Conservation (phyloP, 345 rosid genomes). For the Firmiana major region DNA sequence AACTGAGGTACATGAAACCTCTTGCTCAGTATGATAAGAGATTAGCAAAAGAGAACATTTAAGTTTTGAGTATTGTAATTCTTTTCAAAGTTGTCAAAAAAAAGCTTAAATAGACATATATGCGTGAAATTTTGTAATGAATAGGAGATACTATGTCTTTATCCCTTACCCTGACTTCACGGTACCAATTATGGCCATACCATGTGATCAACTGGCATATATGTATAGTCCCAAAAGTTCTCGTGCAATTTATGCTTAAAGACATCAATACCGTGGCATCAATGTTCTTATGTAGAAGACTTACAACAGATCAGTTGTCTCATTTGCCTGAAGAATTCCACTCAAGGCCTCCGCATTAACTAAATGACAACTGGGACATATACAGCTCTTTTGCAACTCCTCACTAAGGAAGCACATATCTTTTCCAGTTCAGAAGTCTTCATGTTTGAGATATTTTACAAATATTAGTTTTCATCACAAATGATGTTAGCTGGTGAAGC, state of each 20-base stretch:
- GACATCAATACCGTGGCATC: neutral
- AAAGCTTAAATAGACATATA: neutral
- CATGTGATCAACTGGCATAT: slow-evolving; percentile 2
- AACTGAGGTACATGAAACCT: neutral
- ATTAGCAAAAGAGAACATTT: neutral
- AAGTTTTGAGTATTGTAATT: neutral
- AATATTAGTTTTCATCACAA: neutral
- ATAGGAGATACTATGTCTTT: neutral
- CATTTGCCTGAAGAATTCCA: slow-evolving; percentile 39
- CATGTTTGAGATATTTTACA: slow-evolving; percentile 38
- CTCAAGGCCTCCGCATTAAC: slow-evolving; percentile 55
- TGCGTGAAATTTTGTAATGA: neutral
- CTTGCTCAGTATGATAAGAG: neutral
- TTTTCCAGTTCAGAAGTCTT: slow-evolving; percentile 60
- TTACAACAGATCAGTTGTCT: slow-evolving; percentile 32
- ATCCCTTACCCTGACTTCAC: slow-evolving; percentile 7
- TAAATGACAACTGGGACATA: slow-evolving; percentile 51
- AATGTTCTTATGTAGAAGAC: slow-evolving; percentile 11
- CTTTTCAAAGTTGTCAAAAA: neutral
- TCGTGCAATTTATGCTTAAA: neutral
- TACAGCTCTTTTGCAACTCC: slow-evolving; percentile 57
- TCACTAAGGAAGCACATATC: slow-evolving; percentile 41
- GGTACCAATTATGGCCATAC: neutral
- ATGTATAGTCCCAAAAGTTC: neutral
- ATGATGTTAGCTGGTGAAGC: neutral